Evolutionary conservation across 441 rosid genomes (phyloP).

Genomic region (Arabidopsis hybrid): DNA sequence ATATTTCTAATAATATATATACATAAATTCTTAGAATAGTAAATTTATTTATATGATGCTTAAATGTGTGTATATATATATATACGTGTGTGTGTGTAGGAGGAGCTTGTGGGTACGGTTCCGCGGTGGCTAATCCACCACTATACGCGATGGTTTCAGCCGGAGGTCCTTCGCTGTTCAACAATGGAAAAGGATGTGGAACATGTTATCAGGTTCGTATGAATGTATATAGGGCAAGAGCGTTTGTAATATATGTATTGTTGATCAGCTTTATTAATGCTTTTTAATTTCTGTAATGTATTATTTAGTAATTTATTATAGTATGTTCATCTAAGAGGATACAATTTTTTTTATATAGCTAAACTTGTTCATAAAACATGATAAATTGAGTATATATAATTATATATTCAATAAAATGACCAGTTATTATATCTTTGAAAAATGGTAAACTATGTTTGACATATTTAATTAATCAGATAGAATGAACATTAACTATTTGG

Average conservation of each 20-base stretch:
- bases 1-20: background rate
- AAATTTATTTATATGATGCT: background rate
- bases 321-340: background rate
- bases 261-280: background rate
- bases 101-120: constrained; percentile 61
- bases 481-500: background rate
- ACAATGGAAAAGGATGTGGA: constrained; percentile 56
- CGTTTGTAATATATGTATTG: background rate
- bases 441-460: background rate
- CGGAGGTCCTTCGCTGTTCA: constrained; percentile 54
- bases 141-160: constrained; percentile 49
- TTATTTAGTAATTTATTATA: background rate
- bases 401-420: background rate
- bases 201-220: constrained; percentile 52
- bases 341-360: background rate
- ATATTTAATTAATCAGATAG: background rate
- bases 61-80: background rate
- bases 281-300: background rate
- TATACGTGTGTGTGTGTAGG: constrained; percentile 34
- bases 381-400: background rate
- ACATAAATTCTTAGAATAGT: background rate
- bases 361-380: background rate
- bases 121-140: constrained; percentile 46
- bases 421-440: background rate
- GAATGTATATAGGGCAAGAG: background rate